Percentiles rank a stretch among this genome's conserved stretches.
phyloP scores from a whole-genome alignment of 176 grass and related monocot species.

The Chrysopogon serrulatus region DNA sequence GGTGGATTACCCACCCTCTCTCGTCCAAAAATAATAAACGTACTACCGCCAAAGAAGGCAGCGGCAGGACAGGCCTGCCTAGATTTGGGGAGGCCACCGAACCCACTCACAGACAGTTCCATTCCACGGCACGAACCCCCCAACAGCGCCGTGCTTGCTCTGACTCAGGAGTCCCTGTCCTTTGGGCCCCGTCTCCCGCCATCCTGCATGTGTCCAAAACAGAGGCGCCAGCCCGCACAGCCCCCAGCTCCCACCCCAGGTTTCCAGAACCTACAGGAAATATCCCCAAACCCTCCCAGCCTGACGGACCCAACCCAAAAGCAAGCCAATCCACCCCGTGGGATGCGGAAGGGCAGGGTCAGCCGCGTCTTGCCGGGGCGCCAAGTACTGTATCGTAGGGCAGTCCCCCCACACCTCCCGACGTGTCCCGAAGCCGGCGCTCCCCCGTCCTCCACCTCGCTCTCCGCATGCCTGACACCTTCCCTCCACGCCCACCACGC shows the following conservation, averaged over 20 bases:
- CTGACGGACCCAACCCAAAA: neutral
- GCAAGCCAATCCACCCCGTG: neutral
- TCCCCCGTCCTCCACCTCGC: slow-evolving; percentile 16
- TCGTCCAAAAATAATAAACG: neutral
- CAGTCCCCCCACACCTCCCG: neutral
- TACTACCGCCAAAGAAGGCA: neutral
- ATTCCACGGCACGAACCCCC: neutral
- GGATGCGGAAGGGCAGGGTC: neutral
- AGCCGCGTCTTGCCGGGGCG: neutral
- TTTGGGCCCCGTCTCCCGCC: too few relatives aligned
- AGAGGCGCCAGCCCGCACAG: neutral
- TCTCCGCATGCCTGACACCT: neutral
- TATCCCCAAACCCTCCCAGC: neutral
- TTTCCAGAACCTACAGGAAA: slow-evolving; percentile 47
- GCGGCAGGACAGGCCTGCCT: neutral
- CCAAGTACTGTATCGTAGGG: neutral
- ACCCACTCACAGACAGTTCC: neutral
- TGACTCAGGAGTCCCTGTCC: too few relatives aligned
- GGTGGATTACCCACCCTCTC: neutral
- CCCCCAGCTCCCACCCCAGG: neutral
- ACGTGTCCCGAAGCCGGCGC: slow-evolving; percentile 54
- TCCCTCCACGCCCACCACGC: slow-evolving; percentile 5
- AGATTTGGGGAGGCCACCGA: neutral
- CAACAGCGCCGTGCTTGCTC: neutral
- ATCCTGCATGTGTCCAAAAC: slow-evolving; percentile 8